Evolutionary conservation across 1,284 basidiomycete species (phyloP), one percentile per base, ranked within the genome.

Genomic region (Naganishia sp.): DNA sequence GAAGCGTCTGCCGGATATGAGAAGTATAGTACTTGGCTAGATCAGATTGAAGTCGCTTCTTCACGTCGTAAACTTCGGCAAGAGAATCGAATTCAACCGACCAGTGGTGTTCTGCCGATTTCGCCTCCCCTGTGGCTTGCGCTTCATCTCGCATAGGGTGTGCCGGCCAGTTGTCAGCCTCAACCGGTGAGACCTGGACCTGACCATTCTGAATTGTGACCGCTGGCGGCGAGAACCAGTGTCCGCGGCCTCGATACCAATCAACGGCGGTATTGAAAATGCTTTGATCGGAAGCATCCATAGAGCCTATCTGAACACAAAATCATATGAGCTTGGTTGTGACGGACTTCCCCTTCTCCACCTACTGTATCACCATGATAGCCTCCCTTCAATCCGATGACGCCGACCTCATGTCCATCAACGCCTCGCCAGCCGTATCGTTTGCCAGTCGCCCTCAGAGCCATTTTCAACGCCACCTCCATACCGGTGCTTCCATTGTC

Each of bases 391-490:
- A 98, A 75, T 0, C 95, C 95, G 2, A 99, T 78, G 0, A 99
- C 85, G 18, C 91, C 90, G 16, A 95, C 81, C 43, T 86, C 81
- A 69, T 72, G 70, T 21, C 66, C 72, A 44, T 77, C 67, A 45
- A 74, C 77, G 1, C 76, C 75, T 18, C 72, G 65, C 72, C 80
- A 76, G 10, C 77, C 74, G 63, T 86, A 79, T 16, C 86, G 81
- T 44, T 82, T 76, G 3, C 86, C 83, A 70, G 84, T 89, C 2
- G 88, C 86, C n/a, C 92, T 85, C 48, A 95, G 78, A 0, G 91
- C 95, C 94, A 98, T 98, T 80, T 99, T 99, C 68, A 99, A 81
- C 4, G 90, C 95, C 18, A 96, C 89, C 78, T 99, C 94, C 86
- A 97, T 94, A 10, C 88, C 95, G 0, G 95, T 98, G 39, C 90